A percentile compares a stretch with the other conserved stretches of the same genome.
These are phyloP conservation scores for Chrysopogon serrulatus DNA, from an alignment of 176 grass and related monocot genomes.

Conservation along the genomic window DNA sequence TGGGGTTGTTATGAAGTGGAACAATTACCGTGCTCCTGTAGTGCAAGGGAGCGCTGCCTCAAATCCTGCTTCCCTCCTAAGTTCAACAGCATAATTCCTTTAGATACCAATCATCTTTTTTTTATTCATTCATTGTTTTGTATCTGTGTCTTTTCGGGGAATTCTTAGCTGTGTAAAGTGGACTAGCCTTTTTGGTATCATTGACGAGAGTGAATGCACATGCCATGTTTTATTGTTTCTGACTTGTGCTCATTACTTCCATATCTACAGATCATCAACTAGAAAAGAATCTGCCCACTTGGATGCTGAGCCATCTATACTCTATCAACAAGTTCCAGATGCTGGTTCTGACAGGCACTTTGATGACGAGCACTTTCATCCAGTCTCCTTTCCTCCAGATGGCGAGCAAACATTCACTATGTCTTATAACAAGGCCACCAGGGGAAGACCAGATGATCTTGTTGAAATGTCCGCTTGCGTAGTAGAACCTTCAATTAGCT, in stretches of 20 bases:
- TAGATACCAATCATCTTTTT: neutral
- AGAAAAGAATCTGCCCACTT: slow-evolving; percentile 38
- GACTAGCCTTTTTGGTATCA: neutral
- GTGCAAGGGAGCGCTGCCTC: neutral
- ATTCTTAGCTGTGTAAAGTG: neutral
- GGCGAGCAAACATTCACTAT: slow-evolving; percentile 50
- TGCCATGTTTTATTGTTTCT: slow-evolving; percentile 4
- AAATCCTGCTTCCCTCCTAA: neutral
- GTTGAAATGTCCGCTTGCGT: slow-evolving; percentile 45
- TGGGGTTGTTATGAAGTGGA: neutral
- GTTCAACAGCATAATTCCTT: neutral
- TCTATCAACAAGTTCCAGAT: slow-evolving; percentile 38
- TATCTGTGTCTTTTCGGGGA: neutral
- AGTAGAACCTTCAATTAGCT: slow-evolving; percentile 57
- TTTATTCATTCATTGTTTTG: neutral
- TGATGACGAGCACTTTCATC: slow-evolving; percentile 47
- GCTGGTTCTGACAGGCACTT: slow-evolving; percentile 35
- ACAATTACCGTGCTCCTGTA: neutral
- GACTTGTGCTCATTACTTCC: slow-evolving; percentile 10
- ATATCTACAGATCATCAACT: slow-evolving; percentile 45
- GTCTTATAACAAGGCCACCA: slow-evolving; percentile 58
- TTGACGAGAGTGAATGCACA: slow-evolving; percentile 13
- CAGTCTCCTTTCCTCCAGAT: slow-evolving; percentile 46
- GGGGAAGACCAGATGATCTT: slow-evolving; percentile 38
- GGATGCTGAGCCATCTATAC: slow-evolving; percentile 37